phyloP scores from a whole-genome alignment of 1,139 yeast species.

The Debaryomyces coudertii region DNA sequence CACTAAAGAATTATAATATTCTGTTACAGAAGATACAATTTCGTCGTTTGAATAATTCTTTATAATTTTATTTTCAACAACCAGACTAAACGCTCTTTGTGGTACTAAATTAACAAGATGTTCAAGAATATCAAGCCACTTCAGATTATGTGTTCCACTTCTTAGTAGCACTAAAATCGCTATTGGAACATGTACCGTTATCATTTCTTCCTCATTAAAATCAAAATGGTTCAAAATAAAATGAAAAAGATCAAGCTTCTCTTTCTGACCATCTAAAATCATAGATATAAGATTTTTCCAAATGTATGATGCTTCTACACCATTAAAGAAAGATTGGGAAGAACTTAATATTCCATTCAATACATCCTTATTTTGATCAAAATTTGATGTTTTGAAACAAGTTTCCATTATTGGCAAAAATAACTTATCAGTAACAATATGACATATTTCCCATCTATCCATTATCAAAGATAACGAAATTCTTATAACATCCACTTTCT shows the following conservation, averaged over 20 bases:
- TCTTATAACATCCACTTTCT: conserved; percentile 56
- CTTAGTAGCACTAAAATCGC: conserved; percentile 52
- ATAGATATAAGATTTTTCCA: conserved; percentile 63
- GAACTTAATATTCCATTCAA: conserved; percentile 23
- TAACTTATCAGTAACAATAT: conserved; percentile 66
- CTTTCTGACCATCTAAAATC: conserved; percentile 15
- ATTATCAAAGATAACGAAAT: conserved; percentile 68
- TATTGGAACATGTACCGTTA: conserved; percentile 74
- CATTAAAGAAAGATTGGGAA: conserved; percentile 76
- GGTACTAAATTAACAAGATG: conserved; percentile 55
- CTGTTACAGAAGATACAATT: conserved; percentile 23
- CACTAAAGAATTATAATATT: conserved; percentile 12
- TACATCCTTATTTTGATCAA: neutral
- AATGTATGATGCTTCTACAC: conserved; percentile 75
- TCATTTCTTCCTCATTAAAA: conserved; percentile 84
- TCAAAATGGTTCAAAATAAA: conserved; percentile 69
- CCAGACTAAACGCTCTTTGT: conserved; percentile 56
- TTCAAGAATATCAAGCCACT: conserved; percentile 42
- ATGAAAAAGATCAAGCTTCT: conserved; percentile 47
- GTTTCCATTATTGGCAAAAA: conserved; percentile 62
- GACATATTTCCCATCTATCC: conserved; percentile 95
- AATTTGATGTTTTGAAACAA: conserved; percentile 21
- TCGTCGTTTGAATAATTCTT: conserved; percentile 20
- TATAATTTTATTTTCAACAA: conserved; percentile 25
- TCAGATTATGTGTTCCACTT: conserved; percentile 15